Evolutionary conservation across 164 flowering plant genomes (phyloP).

Genomic region (Magnolia changhungtana): DNA sequence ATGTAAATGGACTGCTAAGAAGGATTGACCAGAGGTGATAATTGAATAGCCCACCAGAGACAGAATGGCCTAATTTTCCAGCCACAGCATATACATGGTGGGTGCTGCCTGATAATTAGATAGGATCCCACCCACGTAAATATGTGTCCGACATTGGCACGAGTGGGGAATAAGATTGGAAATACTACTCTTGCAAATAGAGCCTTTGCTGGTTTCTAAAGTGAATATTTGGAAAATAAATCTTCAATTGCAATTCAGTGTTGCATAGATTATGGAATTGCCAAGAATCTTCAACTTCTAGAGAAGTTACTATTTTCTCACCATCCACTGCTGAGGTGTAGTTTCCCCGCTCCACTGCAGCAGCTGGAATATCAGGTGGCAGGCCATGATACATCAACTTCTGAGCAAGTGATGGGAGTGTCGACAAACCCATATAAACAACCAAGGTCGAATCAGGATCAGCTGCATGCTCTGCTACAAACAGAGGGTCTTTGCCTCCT

Average conservation of each 20-base stretch:
- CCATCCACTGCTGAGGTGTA: constrained; percentile 84
- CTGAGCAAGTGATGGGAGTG: constrained; percentile 70
- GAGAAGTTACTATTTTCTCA: constrained; percentile 22
- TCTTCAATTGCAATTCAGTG: not conserved
- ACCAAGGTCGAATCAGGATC: constrained; percentile 93
- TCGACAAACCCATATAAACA: constrained; percentile 91
- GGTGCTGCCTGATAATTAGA: not conserved
- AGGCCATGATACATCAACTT: constrained; percentile 79
- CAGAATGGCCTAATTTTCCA: too few relatives aligned
- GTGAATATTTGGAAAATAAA: too few relatives aligned
- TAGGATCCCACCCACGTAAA: too few relatives aligned
- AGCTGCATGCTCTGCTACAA: constrained; percentile 85
- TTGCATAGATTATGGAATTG: not conserved
- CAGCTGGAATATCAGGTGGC: constrained; percentile 75
- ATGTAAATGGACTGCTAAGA: too few relatives aligned
- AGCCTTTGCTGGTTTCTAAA: too few relatives aligned
- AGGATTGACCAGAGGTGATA: too few relatives aligned
- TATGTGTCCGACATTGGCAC: too few relatives aligned
- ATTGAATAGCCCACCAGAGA: too few relatives aligned
- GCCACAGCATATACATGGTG: not conserved
- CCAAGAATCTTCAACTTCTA: not conserved
- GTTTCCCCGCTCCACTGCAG: constrained; percentile 91
- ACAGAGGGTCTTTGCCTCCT: constrained; percentile 90
- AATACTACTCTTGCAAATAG: too few relatives aligned
- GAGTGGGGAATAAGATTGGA: too few relatives aligned